Evolutionary conservation across 371 early-diverging fungal species (phyloP), one percentile per base, ranked within the genome.

Genomic region (Rhizomucor miehei): DNA sequence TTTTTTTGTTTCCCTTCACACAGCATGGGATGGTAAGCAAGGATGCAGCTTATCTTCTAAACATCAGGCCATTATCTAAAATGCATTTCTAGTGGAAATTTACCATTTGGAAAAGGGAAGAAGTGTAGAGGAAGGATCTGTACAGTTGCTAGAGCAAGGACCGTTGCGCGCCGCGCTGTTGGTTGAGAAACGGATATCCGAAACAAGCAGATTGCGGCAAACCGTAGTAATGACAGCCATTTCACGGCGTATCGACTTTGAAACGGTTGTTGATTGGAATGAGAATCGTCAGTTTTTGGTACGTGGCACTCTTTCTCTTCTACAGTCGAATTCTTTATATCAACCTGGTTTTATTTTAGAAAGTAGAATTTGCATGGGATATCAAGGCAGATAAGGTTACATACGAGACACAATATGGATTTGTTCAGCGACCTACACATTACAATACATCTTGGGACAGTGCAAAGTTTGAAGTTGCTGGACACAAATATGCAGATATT

Each of bases 401-500:
- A 0, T 98, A 95, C 63, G 97, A 98, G 59, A 93, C 93, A 6
- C 95, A 94, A 69, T 95, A 90, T 73, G 98, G 99, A 11, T 83
- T 82, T 25, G 78, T 97, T 5, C 88, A 88, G 64, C 80, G 99
- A 38, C 94, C 98, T 1, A 97, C 93, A 2, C 95, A 95, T 44
- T 93, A 84, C 79, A 98, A 97, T 69, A 95, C 91, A 4, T 86
- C 88, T 16, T 90, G 91, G 82, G 97, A 97, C 60, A 75, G 91
- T 59, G 96, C 97, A 13, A 89, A 89, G 51, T 77, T 77, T 44
- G 77, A 77, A 59, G 77, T 75, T 63, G 41, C 35, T 68, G 95
- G 89, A 0, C 99, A 98, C 81, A 94, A 92, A 66, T 98, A 89
- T 75, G 95, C 89, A 6, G 98, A 97, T 61, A 76, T 94, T n/a